phyloP scores from a whole-genome alignment of 2,329 filamentous ascomycete species.

The Colletotrichum brevisporum region DNA sequence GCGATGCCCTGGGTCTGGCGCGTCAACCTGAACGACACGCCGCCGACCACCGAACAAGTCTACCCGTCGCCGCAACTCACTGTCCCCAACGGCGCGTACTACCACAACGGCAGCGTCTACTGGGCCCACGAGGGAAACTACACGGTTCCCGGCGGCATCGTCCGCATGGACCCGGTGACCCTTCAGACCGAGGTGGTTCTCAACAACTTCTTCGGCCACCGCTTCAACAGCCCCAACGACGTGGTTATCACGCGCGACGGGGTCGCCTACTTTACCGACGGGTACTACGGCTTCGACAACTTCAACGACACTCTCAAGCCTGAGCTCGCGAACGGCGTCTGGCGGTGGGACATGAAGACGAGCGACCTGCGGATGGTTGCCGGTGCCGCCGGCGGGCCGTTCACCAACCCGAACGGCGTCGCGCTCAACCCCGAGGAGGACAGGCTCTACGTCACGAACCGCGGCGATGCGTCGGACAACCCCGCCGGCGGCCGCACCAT shows the following conservation, averaged over 20 bases:
- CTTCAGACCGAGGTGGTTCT: slow-evolving; percentile 39
- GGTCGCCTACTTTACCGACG: slow-evolving; percentile 42
- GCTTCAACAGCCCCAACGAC: slow-evolving; percentile 43
- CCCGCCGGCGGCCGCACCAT: slow-evolving; percentile 41
- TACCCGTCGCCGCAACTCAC: slow-evolving; percentile 40
- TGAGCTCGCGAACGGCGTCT: slow-evolving; percentile 41
- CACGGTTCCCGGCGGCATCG: slow-evolving; percentile 35
- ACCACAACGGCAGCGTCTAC: slow-evolving; percentile 41
- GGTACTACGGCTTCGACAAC: slow-evolving; percentile 41
- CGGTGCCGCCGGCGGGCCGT: slow-evolving; percentile 39
- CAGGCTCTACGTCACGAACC: slow-evolving; percentile 41
- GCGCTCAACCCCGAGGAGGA: slow-evolving; percentile 39
- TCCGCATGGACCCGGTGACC: slow-evolving; percentile 36
- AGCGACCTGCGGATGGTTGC: slow-evolving; percentile 35
- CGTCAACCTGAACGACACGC: slow-evolving; percentile 26
- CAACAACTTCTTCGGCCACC: slow-evolving; percentile 40
- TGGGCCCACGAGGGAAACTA: slow-evolving; percentile 41
- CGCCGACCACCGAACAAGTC: slow-evolving; percentile 39
- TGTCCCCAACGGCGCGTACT: slow-evolving; percentile 41
- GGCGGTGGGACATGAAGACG: slow-evolving; percentile 40
- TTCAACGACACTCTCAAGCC: slow-evolving; percentile 42
- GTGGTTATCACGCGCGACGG: slow-evolving; percentile 37
- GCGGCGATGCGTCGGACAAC: slow-evolving; percentile 39
- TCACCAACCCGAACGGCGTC: slow-evolving; percentile 42
- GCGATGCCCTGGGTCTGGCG: slow-evolving; percentile 41